Conservation (phyloP, 805 yeast species). For the Starmerella khaoyaiensis region DNA sequence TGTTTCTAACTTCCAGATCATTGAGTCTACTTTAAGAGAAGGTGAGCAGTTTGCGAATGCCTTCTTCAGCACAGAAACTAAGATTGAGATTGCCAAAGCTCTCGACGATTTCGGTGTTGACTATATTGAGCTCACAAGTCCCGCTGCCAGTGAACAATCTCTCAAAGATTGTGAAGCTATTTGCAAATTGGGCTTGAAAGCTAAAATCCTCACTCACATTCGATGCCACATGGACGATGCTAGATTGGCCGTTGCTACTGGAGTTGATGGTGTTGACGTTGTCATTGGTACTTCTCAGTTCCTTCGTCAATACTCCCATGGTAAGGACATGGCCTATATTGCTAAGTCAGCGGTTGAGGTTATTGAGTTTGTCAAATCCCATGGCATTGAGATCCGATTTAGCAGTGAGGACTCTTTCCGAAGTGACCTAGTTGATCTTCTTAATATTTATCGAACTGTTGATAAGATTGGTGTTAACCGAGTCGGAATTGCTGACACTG, state of each 20-base stretch:
- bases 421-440: constrained; percentile 85
- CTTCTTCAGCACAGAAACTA: constrained; percentile 84
- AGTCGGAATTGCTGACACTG: constrained; percentile 98
- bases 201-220: constrained; percentile 90
- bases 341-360: constrained; percentile 94
- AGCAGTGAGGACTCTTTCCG: constrained; percentile 96
- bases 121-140: constrained; percentile 93
- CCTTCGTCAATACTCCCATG: constrained; percentile 87
- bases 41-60: constrained; percentile 99
- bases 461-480: constrained; percentile 96
- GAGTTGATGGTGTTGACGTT: constrained; percentile 98
- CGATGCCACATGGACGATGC: constrained; percentile 99
- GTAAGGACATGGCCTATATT: constrained; percentile 96
- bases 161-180: constrained; percentile 93
- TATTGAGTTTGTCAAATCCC: constrained; percentile 90
- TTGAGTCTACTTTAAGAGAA: constrained; percentile 92
- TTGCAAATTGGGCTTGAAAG: constrained; percentile 90
- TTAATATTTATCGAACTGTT: constrained; percentile 91
- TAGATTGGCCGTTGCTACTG: constrained; percentile 90
- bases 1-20: constrained; percentile 76
- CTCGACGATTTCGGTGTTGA: constrained; percentile 96
- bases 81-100: constrained; percentile 93
- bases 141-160: constrained; percentile 93
- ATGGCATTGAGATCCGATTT: constrained; percentile 93
- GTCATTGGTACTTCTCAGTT: constrained; percentile 96